Base-by-base conservation (phyloP, 495 filamentous ascomycete species). In the Penicillium salamii region DNA sequence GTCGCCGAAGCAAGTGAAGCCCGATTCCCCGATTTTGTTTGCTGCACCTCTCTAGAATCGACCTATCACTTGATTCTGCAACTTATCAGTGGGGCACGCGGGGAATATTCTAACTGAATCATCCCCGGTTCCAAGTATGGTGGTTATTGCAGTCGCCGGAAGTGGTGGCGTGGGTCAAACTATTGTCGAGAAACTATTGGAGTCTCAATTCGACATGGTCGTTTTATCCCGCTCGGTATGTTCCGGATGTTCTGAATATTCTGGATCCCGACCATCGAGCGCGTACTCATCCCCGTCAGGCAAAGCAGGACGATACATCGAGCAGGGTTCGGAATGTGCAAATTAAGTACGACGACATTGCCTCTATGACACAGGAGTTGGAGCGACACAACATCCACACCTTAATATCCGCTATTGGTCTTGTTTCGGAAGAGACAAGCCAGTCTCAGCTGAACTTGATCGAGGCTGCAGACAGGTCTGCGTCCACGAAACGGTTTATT, bases 81-180 rank as follows among this genome's bases (percentile, higher is more conserved):
- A 11, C 12, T 12, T 13, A n/a, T n/a, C n/a, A 13, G 44, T 37
- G 33, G 44, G 44, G 44, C 6, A 18, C 44, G 33, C 44, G 44
- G 44, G 33, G 33, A 46, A 46, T 29, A 28, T 42, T 26, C 39
- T 13, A 11, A 19, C 15, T 23, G 12, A 19, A 35, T 33, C 7
- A 15, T 18, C 11, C 28, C 13, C 17, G 9, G 12, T 6, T 8
- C 21, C 5, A 9, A 23, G 5, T 18, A 48, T 80, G 79, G 47
- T 63, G 3, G 55, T 70, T 8, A 60, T 83, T 43, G 78, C 77
- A 12, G 69, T 83, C 21, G 77, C 79, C 28, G 78, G 79, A 7
- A 77, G 75, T 21, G 77, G 77, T 7, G 69, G 65, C 19, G 58
- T 83, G 14, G 79, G 79, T 6, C 70, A 69, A 39, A 73, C 76